These are phyloP conservation scores for Epichloe scottii DNA, from an alignment of 2,329 filamentous ascomycete genomes.

Conservation along the genomic window DNA sequence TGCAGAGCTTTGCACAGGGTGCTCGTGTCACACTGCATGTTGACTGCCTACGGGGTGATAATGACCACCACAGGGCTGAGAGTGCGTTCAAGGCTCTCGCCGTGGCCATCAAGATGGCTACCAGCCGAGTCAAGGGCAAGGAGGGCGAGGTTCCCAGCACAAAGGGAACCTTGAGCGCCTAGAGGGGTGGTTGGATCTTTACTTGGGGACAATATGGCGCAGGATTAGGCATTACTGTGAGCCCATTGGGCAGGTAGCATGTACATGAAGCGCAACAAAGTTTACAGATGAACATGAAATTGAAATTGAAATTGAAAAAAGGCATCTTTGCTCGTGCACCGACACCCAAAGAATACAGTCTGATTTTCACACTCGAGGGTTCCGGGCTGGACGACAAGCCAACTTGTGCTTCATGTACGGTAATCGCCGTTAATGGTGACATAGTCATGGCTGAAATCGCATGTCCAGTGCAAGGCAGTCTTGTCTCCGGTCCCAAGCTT, in stretches of 20 bases:
- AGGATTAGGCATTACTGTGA: not conserved
- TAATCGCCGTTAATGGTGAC: conserved; percentile 59
- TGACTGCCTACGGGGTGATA: conserved; percentile 77
- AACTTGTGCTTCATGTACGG: conserved; percentile 33
- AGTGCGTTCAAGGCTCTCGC: conserved; percentile 95
- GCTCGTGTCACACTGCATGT: conserved; percentile 91
- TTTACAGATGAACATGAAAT: too few species aligned
- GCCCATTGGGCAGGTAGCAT: too few species aligned
- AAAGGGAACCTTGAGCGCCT: conserved; percentile 73
- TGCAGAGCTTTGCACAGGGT: conserved; percentile 87
- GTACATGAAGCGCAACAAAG: too few species aligned
- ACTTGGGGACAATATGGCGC: not conserved
- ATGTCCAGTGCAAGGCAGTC: conserved; percentile 70
- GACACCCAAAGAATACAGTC: too few species aligned
- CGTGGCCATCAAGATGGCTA: conserved; percentile 70
- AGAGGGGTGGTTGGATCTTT: conserved; percentile 8
- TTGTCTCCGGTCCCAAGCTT: conserved; percentile 55
- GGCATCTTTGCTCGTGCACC: too few species aligned
- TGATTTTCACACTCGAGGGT: too few species aligned
- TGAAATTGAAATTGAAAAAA: too few species aligned
- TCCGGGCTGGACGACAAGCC: too few species aligned
- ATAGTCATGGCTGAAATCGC: conserved; percentile 77
- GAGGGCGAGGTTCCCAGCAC: conserved; percentile 93
- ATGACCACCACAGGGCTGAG: conserved; percentile 94
- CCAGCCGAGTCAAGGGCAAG: conserved; percentile 58